A percentile compares a stretch with the other conserved stretches of the same genome.
phyloP scores from a whole-genome alignment of 106 monocot species.

The Dendrobium chrysotoxum region DNA sequence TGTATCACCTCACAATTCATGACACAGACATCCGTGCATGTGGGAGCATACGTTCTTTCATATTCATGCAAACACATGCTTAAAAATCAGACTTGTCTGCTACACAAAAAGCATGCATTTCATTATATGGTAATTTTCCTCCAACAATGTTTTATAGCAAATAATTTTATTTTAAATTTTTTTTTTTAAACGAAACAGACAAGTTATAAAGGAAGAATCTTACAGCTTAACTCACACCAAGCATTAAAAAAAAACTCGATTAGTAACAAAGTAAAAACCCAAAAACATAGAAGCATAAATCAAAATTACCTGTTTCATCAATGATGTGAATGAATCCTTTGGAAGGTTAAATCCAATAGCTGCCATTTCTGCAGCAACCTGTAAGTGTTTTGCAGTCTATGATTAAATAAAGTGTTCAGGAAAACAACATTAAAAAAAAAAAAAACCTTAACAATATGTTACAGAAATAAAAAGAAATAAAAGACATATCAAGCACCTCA shows the following conservation, averaged over 20 bases:
- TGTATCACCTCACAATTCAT: background rate
- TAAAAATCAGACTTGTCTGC: too few species aligned
- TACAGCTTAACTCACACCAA: background rate
- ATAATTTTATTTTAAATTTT: background rate
- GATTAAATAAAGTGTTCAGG: background rate
- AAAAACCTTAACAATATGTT: background rate
- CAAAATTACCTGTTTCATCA: conserved; percentile 83
- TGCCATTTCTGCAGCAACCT: conserved; percentile 97
- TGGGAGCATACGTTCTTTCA: too few species aligned
- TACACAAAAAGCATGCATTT: too few species aligned
- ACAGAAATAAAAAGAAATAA: background rate
- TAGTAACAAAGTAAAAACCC: background rate
- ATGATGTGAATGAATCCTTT: conserved; percentile 84
- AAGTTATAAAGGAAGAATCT: background rate
- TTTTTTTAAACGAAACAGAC: background rate
- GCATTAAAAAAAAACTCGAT: background rate
- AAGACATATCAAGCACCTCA: conserved; percentile 34
- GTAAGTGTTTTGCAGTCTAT: conserved; percentile 1
- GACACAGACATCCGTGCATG: too few species aligned
- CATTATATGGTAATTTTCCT: too few species aligned
- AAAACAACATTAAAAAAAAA: background rate
- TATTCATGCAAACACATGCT: too few species aligned
- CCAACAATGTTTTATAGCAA: too few species aligned
- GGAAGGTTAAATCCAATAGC: conserved; percentile 88
- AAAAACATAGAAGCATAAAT: background rate